Evolutionary conservation across 768 basidiomycete genomes (phyloP), one percentile per base, ranked within the genome.

Genomic region (Roridomyces roridus): DNA sequence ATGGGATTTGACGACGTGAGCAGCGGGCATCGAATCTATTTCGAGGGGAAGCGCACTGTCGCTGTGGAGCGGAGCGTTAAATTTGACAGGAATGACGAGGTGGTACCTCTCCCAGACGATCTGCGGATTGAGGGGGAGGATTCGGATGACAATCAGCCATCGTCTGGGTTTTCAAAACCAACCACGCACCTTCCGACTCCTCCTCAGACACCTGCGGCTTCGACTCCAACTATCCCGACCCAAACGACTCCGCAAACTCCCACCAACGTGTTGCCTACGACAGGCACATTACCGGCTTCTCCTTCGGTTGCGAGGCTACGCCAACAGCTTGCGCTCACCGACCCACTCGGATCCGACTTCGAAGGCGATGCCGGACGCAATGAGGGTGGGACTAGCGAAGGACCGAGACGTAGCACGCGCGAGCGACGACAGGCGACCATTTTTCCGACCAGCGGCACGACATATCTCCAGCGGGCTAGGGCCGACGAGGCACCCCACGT

Each of bases 1-100:
- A 57, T 78, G 8, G 74, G 77, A 0, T 73, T 69, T 62, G 70
- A 76, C 54, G 47, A 65, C 2, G 58, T 73, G 29, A 72, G 68
- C 49, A 70, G 66, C 20, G 71, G 67, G 0, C 68, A 71, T 37
- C 60, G 60, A 0, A 65, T 76, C n/a, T 77, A 75, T 52, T 68
- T 70, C 64, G 60, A 68, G 2, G 55, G 65, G 12, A 49, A 55
- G 31, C 46, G 51, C 10, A 47, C 46, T 1, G 61, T 76, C 20
- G 65, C 62, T 5, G 67, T 73, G 10, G 69, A 77, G 60, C 62
- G 67, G 14, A 73, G 71, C 31, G 58, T 76, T 31, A 59, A 60
- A 21, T 66, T 70, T 35, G 55, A 64, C 29, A 42, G 24, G 1
- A 37, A 64, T 31, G 46, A 57, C 21, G 59, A 41, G 31, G 46